Conservation (phyloP, 2,329 filamentous ascomycete genomes). For the Talaromyces sp. region DNA sequence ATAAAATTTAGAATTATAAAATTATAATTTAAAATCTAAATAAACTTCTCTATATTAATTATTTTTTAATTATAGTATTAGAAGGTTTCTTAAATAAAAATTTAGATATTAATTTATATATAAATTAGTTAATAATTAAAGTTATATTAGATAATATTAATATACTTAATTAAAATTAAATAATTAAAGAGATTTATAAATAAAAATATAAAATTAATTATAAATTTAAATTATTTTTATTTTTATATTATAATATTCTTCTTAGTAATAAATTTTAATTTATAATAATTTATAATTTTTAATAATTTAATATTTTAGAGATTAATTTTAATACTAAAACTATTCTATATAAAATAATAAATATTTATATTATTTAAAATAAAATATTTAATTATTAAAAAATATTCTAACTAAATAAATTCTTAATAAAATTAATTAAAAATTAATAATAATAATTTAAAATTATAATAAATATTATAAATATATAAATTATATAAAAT, state of each 20-base stretch:
- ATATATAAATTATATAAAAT: no score
- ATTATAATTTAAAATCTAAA: not conserved
- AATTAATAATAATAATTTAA: no score
- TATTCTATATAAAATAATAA: not conserved
- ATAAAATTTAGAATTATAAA: not conserved
- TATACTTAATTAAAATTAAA: slow-evolving; percentile 13
- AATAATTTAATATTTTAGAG: not conserved
- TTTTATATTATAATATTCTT: not conserved
- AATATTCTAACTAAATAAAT: no score
- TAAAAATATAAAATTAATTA: not conserved
- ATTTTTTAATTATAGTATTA: not conserved
- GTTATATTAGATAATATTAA: slow-evolving; percentile 22
- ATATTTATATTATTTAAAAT: not conserved
- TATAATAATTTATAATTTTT: not conserved
- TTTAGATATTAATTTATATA: slow-evolving; percentile 23
- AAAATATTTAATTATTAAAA: no score
- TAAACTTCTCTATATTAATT: not conserved
- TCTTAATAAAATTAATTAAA: no score
- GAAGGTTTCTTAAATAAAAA: not conserved
- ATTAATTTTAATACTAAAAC: not conserved
- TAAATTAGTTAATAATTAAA: slow-evolving; percentile 27
- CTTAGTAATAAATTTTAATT: not conserved
- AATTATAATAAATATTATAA: no score
- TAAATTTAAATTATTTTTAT: not conserved
- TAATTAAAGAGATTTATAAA: not conserved